phyloP scores from a whole-genome alignment of 306 rosid species.

The Cucumis hystrix region DNA sequence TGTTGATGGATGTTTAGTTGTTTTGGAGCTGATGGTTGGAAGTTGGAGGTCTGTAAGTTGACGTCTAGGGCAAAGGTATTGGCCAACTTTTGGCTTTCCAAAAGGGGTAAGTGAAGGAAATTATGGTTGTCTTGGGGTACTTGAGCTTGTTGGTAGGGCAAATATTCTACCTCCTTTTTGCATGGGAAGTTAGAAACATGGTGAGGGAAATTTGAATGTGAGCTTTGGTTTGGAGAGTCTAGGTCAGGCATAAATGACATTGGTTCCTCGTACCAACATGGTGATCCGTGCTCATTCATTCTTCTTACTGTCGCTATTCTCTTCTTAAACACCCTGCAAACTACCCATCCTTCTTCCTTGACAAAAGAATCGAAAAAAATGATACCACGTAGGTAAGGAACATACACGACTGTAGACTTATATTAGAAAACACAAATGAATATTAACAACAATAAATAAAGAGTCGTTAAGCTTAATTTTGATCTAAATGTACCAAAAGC shows the following conservation, averaged over 20 bases:
- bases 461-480: too few relatives aligned
- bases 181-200: constrained; percentile 31
- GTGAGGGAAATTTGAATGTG: constrained; percentile 26
- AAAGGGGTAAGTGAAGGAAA: constrained; percentile 50
- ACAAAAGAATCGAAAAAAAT: too few relatives aligned
- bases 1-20: background rate
- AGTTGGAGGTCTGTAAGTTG: constrained; percentile 5
- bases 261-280: constrained; percentile 82
- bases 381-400: too few relatives aligned
- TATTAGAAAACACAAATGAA: too few relatives aligned
- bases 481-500: too few relatives aligned
- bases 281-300: constrained; percentile 61
- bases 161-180: constrained; percentile 51
- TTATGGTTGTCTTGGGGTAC: constrained; percentile 15
- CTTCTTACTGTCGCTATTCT: constrained; percentile 59
- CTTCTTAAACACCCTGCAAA: constrained; percentile 90
- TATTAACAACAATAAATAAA: too few relatives aligned
- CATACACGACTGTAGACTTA: too few relatives aligned
- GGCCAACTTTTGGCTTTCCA: constrained; percentile 36
- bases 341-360: constrained; percentile 99
- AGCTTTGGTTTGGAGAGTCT: constrained; percentile 57
- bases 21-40: background rate
- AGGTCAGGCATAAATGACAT: constrained; percentile 57
- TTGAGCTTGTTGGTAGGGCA: constrained; percentile 25
- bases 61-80: constrained; percentile 23